These are phyloP conservation scores for Leptographium radiaticola DNA, from an alignment of 2,329 filamentous ascomycete species.

Conservation along the genomic window DNA sequence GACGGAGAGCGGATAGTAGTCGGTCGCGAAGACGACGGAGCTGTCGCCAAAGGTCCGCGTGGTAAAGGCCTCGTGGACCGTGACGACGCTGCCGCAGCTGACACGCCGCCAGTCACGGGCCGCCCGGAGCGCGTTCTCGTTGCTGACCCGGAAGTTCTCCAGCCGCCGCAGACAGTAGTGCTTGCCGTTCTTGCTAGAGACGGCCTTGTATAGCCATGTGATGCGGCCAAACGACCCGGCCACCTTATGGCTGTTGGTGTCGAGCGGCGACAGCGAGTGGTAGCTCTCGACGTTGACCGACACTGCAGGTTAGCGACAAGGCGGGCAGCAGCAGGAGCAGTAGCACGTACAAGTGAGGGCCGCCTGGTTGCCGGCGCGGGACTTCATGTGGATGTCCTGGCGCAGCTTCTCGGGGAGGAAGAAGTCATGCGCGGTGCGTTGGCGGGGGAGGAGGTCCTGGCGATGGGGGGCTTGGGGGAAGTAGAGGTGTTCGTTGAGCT, in stretches of 20 bases:
- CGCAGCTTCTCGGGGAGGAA: constrained; percentile 80
- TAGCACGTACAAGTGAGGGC: constrained; percentile 42
- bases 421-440: constrained; percentile 78
- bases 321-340: neutral
- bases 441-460: constrained; percentile 71
- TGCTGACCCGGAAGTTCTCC: constrained; percentile 79
- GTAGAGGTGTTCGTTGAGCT: constrained; percentile 88
- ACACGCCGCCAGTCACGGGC: constrained; percentile 86
- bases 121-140: constrained; percentile 74
- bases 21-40: constrained; percentile 85
- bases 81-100: constrained; percentile 68
- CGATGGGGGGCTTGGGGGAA: constrained; percentile 73
- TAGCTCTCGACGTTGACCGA: constrained; percentile 59
- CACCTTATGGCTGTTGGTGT: constrained; percentile 50
- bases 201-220: constrained; percentile 92
- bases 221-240: constrained; percentile 57
- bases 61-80: constrained; percentile 84
- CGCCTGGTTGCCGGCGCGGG: constrained; percentile 72
- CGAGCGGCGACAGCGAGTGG: constrained; percentile 81
- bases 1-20: constrained; percentile 84
- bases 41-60: constrained; percentile 87
- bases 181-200: constrained; percentile 75
- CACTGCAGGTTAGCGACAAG: constrained; percentile 14
- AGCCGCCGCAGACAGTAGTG: constrained; percentile 79
- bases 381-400: constrained; percentile 80